These are phyloP conservation scores for Corymbia calophylla DNA, from an alignment of 441 rosid genomes.

Conservation along the genomic window DNA sequence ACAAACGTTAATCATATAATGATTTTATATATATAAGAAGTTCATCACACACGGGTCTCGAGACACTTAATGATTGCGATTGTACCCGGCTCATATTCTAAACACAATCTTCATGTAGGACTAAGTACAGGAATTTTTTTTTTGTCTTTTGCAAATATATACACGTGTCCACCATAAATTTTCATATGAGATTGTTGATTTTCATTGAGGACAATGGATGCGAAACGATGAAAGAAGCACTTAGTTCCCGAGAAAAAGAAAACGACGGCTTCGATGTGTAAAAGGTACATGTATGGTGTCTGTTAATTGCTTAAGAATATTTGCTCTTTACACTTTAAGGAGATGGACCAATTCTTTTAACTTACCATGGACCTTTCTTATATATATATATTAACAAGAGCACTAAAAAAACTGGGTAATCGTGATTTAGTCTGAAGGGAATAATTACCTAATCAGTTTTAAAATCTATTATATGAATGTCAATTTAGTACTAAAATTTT, in stretches of 20 bases:
- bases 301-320: neutral
- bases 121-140: too few relatives aligned
- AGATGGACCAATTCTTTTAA: neutral
- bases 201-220: neutral
- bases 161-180: neutral
- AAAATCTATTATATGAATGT: too few relatives aligned
- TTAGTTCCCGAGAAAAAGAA: neutral
- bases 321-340: neutral
- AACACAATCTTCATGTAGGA: neutral
- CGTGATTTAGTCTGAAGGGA: fast-evolving
- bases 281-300: neutral
- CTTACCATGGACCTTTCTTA: neutral
- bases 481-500: fast-evolving
- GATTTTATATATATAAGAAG: neutral
- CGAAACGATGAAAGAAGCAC: neutral
- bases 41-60: too few relatives aligned
- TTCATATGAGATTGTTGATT: neutral
- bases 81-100: neutral
- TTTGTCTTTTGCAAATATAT: too few relatives aligned
- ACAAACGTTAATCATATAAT: neutral
- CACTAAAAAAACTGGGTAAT: neutral
- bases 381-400: neutral
- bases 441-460: neutral
- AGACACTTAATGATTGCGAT: neutral
- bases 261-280: neutral